Percentiles rank a stretch among this genome's conserved stretches.
Conservation (phyloP, 106 monocot species). For the Phalaenopsis equestris region DNA sequence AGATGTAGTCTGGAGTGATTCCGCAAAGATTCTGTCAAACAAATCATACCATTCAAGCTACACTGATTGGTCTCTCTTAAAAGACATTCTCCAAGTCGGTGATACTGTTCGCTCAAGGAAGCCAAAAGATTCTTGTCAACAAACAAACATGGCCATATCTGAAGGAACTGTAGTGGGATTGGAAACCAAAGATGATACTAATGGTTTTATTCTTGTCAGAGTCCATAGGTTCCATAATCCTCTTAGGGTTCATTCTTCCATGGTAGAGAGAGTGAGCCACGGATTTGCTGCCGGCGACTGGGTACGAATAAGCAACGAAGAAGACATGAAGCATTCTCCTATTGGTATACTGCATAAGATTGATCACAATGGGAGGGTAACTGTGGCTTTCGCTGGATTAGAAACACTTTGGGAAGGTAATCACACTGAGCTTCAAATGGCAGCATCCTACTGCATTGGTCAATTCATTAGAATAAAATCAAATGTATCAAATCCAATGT, state of each 20-base stretch:
- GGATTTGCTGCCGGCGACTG: conserved; percentile 79
- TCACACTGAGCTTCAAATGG: conserved; percentile 67
- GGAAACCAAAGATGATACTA: conserved; percentile 27
- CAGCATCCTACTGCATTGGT: conserved; percentile 50
- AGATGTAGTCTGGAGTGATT: conserved; percentile 9
- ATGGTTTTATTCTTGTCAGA: conserved; percentile 51
- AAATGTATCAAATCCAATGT: conserved; percentile 33
- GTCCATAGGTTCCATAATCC: conserved; percentile 68
- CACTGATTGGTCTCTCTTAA: conserved; percentile 66
- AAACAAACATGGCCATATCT: conserved; percentile 65
- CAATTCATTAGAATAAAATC: conserved; percentile 68
- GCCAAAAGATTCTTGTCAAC: conserved; percentile 41
- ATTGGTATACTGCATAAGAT: conserved; percentile 78
- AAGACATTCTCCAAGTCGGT: conserved; percentile 67
- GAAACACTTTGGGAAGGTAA: conserved; percentile 60
- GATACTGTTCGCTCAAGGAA: conserved; percentile 83
- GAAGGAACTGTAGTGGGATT: conserved; percentile 77
- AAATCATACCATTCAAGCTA: conserved; percentile 8
- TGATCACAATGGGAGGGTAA: conserved; percentile 50
- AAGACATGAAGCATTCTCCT: conserved; percentile 28
- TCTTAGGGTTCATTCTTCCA: conserved; percentile 48
- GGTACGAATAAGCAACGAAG: conserved; percentile 39
- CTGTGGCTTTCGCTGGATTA: conserved; percentile 59
- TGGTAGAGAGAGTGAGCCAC: conserved; percentile 60
- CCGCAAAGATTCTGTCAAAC: conserved; percentile 7